Evolutionary conservation across 768 basidiomycete species (phyloP), one percentile per base, ranked within the genome.

Genomic region (Botryobasidium botryosum): DNA sequence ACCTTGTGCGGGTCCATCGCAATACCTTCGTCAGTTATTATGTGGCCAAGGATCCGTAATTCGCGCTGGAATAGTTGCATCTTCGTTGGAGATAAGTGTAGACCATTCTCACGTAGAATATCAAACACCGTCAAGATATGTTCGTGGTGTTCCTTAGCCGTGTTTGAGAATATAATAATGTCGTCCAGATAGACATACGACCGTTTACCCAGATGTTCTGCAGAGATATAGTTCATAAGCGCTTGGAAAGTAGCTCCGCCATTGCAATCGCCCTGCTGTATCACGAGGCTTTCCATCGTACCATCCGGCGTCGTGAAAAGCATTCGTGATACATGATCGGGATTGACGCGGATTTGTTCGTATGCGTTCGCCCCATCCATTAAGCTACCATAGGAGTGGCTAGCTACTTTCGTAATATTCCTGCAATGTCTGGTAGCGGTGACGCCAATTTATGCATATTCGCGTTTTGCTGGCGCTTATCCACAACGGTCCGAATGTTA

Each of bases 131-230:
- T 35, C 4, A 49, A 46, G 1, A 65, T 55, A 53, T 68, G 56
- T 1, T 24, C 0, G 1, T 47, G 32, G 23, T 68, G 67, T 40
- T 66, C 61, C 3, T 61, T 61, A 0, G 62, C 15, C 0, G 53
- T 48, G 0, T 64, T 7, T 0, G 66, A 71, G 62, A 64, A 70
- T 21, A 69, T 66, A 10, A 70, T 54, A 33, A 69, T 65, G 41
- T 69, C 61, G 44, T 71, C 65, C 0, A 70, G 53, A 46, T 70
- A 70, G 0, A 67, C 58, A 44, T 69, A 63, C 41, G 65, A 65
- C 36, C 68, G 60, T 1, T 54, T 53, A 0, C 68, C 66, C 23
- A 72, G 59, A 8, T 53, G 52, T 0, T 56, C 48, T 0, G 51
- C 36, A 0, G 71, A 53, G 0, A 65, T 62, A 2, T 48, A 42